A percentile compares a stretch with the other conserved stretches of the same genome.
Evolutionary conservation across 2,329 filamentous ascomycete genomes (phyloP).

Genomic region (Stagonosporopsis vannaccii): DNA sequence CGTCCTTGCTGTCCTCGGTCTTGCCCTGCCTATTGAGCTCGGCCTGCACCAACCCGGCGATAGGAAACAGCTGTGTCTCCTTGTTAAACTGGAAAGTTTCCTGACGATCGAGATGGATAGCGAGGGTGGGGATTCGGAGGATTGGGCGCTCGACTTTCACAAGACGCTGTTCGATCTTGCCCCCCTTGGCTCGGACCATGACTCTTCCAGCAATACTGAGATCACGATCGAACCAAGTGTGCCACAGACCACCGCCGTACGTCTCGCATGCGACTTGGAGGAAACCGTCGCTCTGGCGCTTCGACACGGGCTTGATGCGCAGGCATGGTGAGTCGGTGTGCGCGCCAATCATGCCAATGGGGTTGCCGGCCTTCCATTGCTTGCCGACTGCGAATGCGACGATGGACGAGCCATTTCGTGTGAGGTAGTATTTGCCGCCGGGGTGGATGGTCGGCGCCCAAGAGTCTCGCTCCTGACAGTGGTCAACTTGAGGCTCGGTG

Average conservation of each 20-base stretch:
- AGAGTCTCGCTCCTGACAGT: conserved; percentile 77
- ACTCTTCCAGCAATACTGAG: conserved; percentile 88
- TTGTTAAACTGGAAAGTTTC: conserved; percentile 93
- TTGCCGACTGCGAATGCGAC: conserved; percentile 90
- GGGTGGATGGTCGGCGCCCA: conserved; percentile 82
- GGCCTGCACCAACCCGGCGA: conserved; percentile 83
- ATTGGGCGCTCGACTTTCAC: conserved; percentile 92
- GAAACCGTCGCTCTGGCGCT: conserved; percentile 85
- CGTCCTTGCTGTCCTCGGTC: conserved; percentile 57
- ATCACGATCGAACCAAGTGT: conserved; percentile 97
- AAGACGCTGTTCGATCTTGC: conserved; percentile 80
- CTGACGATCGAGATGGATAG: conserved; percentile 90
- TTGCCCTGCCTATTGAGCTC: conserved; percentile 81
- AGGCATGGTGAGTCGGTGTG: conserved; percentile 96
- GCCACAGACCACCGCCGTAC: conserved; percentile 96
- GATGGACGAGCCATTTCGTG: conserved; percentile 89
- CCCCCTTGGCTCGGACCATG: conserved; percentile 77
- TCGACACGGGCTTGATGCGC: conserved; percentile 92
- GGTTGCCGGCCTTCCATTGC: conserved; percentile 90
- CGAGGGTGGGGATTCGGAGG: conserved; percentile 88
- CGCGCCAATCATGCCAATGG: conserved; percentile 89
- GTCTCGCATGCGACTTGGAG: conserved; percentile 95
- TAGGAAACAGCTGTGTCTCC: conserved; percentile 94
- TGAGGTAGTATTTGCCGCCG: conserved; percentile 95
- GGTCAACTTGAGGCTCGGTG: conserved; percentile 2